phyloP scores from a whole-genome alignment of 495 filamentous ascomycete species.

The Daldinia decipiens region DNA sequence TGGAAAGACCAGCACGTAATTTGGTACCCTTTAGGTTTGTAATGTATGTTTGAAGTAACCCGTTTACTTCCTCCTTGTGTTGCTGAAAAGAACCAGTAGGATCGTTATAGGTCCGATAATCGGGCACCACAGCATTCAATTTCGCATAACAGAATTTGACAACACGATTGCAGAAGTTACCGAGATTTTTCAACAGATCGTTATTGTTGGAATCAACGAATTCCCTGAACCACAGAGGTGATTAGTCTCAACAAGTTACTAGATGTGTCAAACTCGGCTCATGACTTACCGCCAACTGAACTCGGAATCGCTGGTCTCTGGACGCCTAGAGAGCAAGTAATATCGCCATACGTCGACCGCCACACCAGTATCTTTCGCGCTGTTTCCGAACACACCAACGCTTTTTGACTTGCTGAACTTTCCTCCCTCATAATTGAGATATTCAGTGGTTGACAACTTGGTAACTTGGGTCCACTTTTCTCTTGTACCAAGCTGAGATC shows the following conservation, averaged over 20 bases:
- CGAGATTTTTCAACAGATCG: slow-evolving; percentile 87
- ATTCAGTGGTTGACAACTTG: slow-evolving; percentile 90
- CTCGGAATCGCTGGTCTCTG: slow-evolving; percentile 88
- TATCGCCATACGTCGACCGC: slow-evolving; percentile 90
- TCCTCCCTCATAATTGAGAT: slow-evolving; percentile 93
- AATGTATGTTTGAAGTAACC: slow-evolving; percentile 72
- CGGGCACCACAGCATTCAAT: slow-evolving; percentile 74
- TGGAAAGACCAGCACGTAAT: slow-evolving; percentile 76
- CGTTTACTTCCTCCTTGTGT: slow-evolving; percentile 65
- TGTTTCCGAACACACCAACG: slow-evolving; percentile 90
- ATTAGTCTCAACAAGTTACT: slow-evolving; percentile 9
- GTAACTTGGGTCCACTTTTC: slow-evolving; percentile 93
- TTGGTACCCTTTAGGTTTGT: slow-evolving; percentile 77
- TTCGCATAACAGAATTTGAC: slow-evolving; percentile 89
- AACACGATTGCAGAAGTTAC: slow-evolving; percentile 93
- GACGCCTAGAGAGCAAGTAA: slow-evolving; percentile 87
- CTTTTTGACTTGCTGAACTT: slow-evolving; percentile 96
- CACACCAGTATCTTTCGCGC: slow-evolving; percentile 88
- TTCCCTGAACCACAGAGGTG: slow-evolving; percentile 49
- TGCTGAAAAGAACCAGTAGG: slow-evolving; percentile 54
- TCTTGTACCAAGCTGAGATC: slow-evolving; percentile 81
- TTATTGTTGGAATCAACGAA: slow-evolving; percentile 92
- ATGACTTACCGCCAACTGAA: slow-evolving; percentile 75
- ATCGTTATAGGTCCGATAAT: slow-evolving; percentile 68
- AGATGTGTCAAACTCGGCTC: not conserved